Evolutionary conservation across 2,329 filamentous ascomycete genomes (phyloP).

Genomic region (Microcera coccophila): DNA sequence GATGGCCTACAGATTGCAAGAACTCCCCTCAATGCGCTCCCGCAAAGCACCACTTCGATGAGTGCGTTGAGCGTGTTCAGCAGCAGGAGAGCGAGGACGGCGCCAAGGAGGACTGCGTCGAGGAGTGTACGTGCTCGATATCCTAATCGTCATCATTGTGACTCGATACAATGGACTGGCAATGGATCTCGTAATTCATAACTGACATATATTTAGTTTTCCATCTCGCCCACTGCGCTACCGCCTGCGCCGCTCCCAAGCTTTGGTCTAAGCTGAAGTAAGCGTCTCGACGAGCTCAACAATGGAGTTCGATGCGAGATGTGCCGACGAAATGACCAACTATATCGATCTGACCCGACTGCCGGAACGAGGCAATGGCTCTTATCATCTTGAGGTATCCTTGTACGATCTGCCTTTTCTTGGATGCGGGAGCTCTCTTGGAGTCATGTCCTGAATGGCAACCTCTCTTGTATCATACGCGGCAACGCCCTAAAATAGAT

Average conservation of each 20-base stretch:
- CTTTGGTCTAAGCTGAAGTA: constrained; percentile 93
- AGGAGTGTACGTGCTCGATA: constrained; percentile 83
- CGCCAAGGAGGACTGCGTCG: constrained; percentile 90
- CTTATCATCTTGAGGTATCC: constrained; percentile 11
- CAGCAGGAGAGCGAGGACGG: constrained; percentile 62
- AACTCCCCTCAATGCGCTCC: constrained; percentile 80
- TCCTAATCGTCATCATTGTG: constrained; percentile 6
- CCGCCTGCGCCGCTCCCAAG: constrained; percentile 89
- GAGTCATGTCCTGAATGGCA: constrained; percentile 16
- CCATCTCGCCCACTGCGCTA: constrained; percentile 96
- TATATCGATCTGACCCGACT: constrained; percentile 18
- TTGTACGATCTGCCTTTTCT: constrained; percentile 26
- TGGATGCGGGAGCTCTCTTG: constrained; percentile 14
- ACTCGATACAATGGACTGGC: neutral
- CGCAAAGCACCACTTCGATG: constrained; percentile 96
- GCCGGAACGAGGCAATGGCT: constrained; percentile 22
- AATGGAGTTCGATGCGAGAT: constrained; percentile 17
- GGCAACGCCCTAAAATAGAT: constrained; percentile 31
- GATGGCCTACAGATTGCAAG: constrained; percentile 68
- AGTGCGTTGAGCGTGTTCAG: constrained; percentile 89
- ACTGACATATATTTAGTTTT: constrained; percentile 63
- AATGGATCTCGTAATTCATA: neutral
- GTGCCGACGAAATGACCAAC: constrained; percentile 23
- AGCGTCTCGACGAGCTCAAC: constrained; percentile 29
- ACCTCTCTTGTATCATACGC: constrained; percentile 30